A percentile compares a stretch with the other conserved stretches of the same genome.
phyloP scores from a whole-genome alignment of 2,329 filamentous ascomycete species.

The Meredithiella fracta region DNA sequence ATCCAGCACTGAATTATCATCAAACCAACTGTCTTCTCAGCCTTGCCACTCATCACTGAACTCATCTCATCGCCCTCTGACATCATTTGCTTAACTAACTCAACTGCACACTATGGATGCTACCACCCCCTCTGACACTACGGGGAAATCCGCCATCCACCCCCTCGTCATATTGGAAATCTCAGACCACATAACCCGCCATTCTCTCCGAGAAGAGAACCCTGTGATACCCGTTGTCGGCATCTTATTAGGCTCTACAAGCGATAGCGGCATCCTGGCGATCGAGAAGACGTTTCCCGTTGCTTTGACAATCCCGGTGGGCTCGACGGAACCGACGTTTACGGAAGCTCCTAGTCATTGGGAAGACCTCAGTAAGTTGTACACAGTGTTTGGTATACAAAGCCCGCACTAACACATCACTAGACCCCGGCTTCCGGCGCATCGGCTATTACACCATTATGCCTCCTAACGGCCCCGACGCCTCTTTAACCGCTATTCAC shows the following conservation, averaged over 20 bases:
- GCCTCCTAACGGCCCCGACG: constrained; percentile 53
- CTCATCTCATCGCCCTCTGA: too few species aligned
- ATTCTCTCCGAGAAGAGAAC: constrained; percentile 48
- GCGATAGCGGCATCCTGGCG: background rate
- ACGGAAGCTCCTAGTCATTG: too few species aligned
- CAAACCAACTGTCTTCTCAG: too few species aligned
- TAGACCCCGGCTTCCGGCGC: constrained; percentile 63
- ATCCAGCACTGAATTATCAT: too few species aligned
- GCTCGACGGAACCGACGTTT: too few species aligned
- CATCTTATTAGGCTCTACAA: constrained; percentile 43
- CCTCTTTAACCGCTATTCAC: constrained; percentile 56
- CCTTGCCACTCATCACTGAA: too few species aligned
- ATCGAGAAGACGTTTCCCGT: too few species aligned
- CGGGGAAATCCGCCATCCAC: constrained; percentile 73
- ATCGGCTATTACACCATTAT: constrained; percentile 87
- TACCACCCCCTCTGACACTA: constrained; percentile 49
- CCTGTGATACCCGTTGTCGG: background rate
- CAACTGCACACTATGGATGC: constrained; percentile 25
- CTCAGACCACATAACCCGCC: constrained; percentile 88
- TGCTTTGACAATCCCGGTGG: background rate
- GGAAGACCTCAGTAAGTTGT: background rate
- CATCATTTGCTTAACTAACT: too few species aligned
- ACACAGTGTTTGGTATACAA: background rate
- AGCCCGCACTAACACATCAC: constrained; percentile 43
- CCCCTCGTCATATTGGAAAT: constrained; percentile 91